These are phyloP conservation scores for Saccharum hybrid DNA, from an alignment of 202 grass and related monocot genomes.

Conservation along the genomic window DNA sequence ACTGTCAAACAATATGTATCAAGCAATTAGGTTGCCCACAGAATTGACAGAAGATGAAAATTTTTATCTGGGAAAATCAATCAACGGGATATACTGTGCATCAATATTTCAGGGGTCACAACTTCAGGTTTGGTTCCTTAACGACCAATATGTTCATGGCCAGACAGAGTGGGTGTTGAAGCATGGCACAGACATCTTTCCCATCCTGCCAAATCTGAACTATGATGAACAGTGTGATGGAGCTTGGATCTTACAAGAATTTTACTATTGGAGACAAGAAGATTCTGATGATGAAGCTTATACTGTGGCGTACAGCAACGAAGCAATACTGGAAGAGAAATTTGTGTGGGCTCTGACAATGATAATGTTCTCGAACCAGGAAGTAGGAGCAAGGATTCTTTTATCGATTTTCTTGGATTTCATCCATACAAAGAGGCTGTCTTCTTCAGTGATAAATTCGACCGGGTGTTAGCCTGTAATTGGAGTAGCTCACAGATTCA, in stretches of 20 bases:
- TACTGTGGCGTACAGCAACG: not conserved
- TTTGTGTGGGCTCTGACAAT: conserved; percentile 25
- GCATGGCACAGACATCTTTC: conserved; percentile 12
- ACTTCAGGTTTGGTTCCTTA: conserved; percentile 28
- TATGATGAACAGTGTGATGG: not conserved
- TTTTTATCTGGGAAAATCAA: conserved; percentile 22
- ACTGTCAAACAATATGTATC: conserved; percentile 20
- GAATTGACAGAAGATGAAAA: not conserved
- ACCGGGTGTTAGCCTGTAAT: conserved; percentile 1
- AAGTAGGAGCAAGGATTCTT: not conserved
- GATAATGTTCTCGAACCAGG: conserved; percentile 31
- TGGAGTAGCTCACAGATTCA: conserved; percentile 38
- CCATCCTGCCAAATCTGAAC: not conserved
- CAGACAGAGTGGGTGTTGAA: conserved; percentile 17
- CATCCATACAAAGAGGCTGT: conserved; percentile 9
- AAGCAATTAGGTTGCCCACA: conserved; percentile 9
- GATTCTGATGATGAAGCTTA: too few relatives aligned
- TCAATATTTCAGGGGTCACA: not conserved
- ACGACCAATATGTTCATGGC: not conserved
- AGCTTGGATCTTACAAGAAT: conserved; percentile 26
- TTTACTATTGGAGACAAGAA: not conserved
- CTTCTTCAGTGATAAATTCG: not conserved
- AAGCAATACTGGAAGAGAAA: not conserved
- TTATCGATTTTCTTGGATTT: not conserved
- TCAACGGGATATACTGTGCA: conserved; percentile 25